These are phyloP conservation scores for Coemansia sp. DNA, from an alignment of 192 early-diverging fungal genomes.

Conservation along the genomic window DNA sequence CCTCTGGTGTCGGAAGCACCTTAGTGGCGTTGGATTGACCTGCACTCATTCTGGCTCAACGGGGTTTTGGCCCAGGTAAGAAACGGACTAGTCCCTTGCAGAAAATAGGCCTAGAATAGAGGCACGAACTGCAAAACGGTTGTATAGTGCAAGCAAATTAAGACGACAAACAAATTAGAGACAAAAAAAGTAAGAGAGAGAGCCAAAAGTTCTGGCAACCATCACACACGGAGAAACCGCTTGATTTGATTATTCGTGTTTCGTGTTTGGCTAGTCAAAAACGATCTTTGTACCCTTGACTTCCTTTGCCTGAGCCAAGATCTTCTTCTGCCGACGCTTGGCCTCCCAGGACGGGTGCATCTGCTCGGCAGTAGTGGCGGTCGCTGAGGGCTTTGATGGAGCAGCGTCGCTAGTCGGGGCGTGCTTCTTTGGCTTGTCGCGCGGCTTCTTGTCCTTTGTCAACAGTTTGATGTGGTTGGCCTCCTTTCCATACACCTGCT, in stretches of 20 bases:
- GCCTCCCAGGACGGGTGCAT: constrained; percentile 52
- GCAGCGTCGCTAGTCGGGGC: constrained; percentile 11
- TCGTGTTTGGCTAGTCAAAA: constrained; percentile 18
- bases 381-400: constrained; percentile 8
- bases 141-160: neutral
- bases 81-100: neutral
- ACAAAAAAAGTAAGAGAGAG: neutral
- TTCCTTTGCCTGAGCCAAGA: constrained; percentile 46
- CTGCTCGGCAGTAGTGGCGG: constrained; percentile 1
- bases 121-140: neutral
- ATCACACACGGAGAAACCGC: neutral
- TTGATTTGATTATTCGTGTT: neutral
- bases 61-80: neutral
- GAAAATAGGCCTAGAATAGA: neutral
- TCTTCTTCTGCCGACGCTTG: constrained; percentile 46
- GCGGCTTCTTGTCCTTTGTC: constrained; percentile 46
- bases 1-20: neutral
- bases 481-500: constrained; percentile 56
- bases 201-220: neutral
- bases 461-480: constrained; percentile 59
- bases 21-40: neutral
- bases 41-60: neutral
- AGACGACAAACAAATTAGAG: neutral
- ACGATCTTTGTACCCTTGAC: constrained; percentile 57
- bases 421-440: constrained; percentile 31